Conservation (phyloP, 352 stramenopile species). For the Elongisporangium anandrum region DNA sequence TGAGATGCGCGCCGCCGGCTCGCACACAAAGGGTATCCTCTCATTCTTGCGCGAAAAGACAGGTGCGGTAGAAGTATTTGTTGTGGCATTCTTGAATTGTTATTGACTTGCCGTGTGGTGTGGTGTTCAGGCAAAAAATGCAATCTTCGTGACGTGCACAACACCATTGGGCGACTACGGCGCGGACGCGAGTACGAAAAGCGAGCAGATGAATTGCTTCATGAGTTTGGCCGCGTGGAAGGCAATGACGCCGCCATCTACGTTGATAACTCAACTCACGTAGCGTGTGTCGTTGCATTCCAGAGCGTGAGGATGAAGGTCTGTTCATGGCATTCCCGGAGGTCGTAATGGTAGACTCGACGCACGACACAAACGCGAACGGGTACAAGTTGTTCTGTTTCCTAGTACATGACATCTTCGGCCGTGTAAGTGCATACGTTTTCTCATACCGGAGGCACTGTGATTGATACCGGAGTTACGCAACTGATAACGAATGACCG, state of each 20-base stretch:
- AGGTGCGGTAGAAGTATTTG: slow-evolving; percentile 1
- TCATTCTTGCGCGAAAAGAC: slow-evolving; percentile 6
- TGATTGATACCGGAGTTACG: no score
- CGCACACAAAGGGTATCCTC: slow-evolving; percentile 6
- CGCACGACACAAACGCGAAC: slow-evolving; percentile 9
- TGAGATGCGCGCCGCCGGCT: slow-evolving; percentile 3
- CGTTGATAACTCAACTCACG: slow-evolving; percentile 5
- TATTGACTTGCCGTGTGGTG: no score
- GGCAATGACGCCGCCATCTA: slow-evolving; percentile 4
- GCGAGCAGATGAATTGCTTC: background rate
- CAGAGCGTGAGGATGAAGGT: slow-evolving; percentile 6
- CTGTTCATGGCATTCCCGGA: slow-evolving; percentile 15
- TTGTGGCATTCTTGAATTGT: background rate
- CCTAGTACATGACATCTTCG: slow-evolving; percentile 8
- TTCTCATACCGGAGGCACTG: slow-evolving; percentile 6
- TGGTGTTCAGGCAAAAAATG: slow-evolving; percentile 10
- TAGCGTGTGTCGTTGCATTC: slow-evolving; percentile 9
- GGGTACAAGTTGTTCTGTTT: slow-evolving; percentile 16
- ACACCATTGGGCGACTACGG: background rate
- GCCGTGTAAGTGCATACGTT: slow-evolving; percentile 1
- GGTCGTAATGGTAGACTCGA: slow-evolving; percentile 9
- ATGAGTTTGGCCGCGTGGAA: slow-evolving; percentile 9
- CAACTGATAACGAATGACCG: no score
- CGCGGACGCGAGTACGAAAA: slow-evolving; percentile 5
- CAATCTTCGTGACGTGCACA: slow-evolving; percentile 8